Evolutionary conservation across 768 basidiomycete species (phyloP), one percentile per base, ranked within the genome.

Genomic region (Arthromyces matolae): DNA sequence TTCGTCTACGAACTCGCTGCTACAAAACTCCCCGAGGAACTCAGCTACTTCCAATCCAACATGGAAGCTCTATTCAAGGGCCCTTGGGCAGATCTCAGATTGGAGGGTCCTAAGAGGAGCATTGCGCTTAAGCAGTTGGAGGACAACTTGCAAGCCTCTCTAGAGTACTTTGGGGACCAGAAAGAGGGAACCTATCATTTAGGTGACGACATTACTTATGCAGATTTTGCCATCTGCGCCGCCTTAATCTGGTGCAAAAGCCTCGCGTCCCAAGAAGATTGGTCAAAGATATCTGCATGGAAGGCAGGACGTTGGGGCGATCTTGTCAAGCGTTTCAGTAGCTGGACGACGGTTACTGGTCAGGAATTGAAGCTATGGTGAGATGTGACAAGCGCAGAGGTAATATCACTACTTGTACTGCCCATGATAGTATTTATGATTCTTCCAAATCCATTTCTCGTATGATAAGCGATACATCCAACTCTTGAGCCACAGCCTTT

Each of bases 201-300:
- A 36, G 60, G 63, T 24, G 39, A 52, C 12, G 51, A 42, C 25
- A 24, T 62, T 8, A 47, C 58, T 4, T 56, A 61, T 25, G 43
- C 63, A 13, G 66, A 69, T 49, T 61, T 66, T 36, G 58, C 56
- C 9, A 42, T 69, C 12, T 55, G 55, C 19, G 60, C 53, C 12
- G 53, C 52, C 22, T 50, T 66, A 28, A 50, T 64, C 16, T 56
- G 54, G 28, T 37, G 60, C 18, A 58, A 54, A 43, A 49, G 47
- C 6, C 50, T 57, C 16, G 64, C 65, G 34, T 60, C 64, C 13
- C 51, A 66, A 6, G 63, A 62, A 16, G 59, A 52, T 8, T 64
- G 62, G 59, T 39, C 43, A 1, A 51, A 54, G 34, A 51, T 67
- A 24, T 44, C 38, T n/a, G 45, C 53, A 5, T 65, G 63, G 63